Evolutionary conservation across 2,329 filamentous ascomycete species (phyloP).

Genomic region (Tolypocladium pustulatum): DNA sequence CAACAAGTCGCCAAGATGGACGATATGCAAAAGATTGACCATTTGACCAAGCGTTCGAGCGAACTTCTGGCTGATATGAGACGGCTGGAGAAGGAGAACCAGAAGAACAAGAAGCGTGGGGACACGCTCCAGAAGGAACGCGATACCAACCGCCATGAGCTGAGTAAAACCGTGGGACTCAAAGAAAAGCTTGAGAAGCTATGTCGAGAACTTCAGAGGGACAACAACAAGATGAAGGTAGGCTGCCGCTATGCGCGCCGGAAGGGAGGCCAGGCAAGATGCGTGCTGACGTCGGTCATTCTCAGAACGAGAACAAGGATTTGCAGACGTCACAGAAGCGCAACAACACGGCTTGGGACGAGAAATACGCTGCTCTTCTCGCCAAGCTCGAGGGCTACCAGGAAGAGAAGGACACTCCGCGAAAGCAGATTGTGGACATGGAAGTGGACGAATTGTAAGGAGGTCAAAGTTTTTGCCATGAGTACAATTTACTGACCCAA

Average conservation of each 20-base stretch:
- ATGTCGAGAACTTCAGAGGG: slow-evolving; percentile 84
- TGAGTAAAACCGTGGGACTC: slow-evolving; percentile 80
- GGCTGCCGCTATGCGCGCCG: slow-evolving; percentile 11
- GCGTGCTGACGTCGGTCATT: slow-evolving; percentile 12
- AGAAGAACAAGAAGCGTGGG: slow-evolving; percentile 90
- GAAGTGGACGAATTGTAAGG: slow-evolving; percentile 82
- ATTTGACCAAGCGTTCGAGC: slow-evolving; percentile 81
- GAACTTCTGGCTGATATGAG: slow-evolving; percentile 94
- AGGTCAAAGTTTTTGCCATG: not conserved
- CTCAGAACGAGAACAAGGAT: slow-evolving; percentile 82
- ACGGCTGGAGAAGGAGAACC: slow-evolving; percentile 82
- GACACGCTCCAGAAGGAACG: slow-evolving; percentile 96
- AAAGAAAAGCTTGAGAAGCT: slow-evolving; percentile 97
- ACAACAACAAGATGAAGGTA: slow-evolving; percentile 98
- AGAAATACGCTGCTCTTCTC: slow-evolving; percentile 70
- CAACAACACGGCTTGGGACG: slow-evolving; percentile 73
- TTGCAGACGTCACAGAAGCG: slow-evolving; percentile 77
- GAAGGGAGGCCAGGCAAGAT: not conserved
- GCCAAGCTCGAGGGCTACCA: slow-evolving; percentile 83
- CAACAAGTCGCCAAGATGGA: slow-evolving; percentile 86
- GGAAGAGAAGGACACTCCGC: slow-evolving; percentile 73
- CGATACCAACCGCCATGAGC: slow-evolving; percentile 76
- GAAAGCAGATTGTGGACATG: slow-evolving; percentile 71
- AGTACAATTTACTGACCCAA: slow-evolving; percentile 2
- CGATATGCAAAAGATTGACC: slow-evolving; percentile 82